These are phyloP conservation scores for Pleurozium schreberi DNA, from an alignment of 225 moss, liverwort and hornwort genomes.

Conservation along the genomic window DNA sequence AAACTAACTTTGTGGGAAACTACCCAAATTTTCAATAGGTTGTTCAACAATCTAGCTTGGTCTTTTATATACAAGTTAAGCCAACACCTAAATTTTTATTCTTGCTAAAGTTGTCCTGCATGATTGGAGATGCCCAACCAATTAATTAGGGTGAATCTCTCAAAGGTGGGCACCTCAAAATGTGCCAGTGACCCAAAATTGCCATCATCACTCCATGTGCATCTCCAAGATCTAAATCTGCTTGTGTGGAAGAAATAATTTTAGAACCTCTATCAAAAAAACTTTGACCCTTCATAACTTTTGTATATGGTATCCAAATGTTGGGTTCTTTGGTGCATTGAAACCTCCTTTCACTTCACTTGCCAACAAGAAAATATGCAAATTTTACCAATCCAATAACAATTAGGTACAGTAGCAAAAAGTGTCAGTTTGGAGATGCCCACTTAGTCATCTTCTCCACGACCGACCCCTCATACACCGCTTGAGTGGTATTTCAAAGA, in stretches of 20 bases:
- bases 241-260: not conserved
- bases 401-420: not conserved
- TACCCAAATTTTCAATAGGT: not conserved
- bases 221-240: too few relatives aligned
- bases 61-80: not conserved
- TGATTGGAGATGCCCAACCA: accelerated
- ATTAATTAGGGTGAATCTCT: not conserved
- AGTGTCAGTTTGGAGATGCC: not conserved
- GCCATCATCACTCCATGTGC: not conserved
- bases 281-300: not conserved
- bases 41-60: not conserved
- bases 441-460: not conserved
- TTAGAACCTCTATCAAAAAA: not conserved
- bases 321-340: accelerated
- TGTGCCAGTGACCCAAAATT: accelerated
- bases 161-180: accelerated
- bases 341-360: not conserved
- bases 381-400: not conserved
- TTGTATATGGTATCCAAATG: accelerated
- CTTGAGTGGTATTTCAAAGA: not conserved
- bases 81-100: not conserved
- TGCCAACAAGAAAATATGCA: not conserved
- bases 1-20: not conserved
- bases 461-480: not conserved
- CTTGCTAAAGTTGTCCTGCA: not conserved